These are phyloP conservation scores for Lodderomyces oxycetoniae DNA, from an alignment of 1,139 yeast genomes.

Conservation along the genomic window DNA sequence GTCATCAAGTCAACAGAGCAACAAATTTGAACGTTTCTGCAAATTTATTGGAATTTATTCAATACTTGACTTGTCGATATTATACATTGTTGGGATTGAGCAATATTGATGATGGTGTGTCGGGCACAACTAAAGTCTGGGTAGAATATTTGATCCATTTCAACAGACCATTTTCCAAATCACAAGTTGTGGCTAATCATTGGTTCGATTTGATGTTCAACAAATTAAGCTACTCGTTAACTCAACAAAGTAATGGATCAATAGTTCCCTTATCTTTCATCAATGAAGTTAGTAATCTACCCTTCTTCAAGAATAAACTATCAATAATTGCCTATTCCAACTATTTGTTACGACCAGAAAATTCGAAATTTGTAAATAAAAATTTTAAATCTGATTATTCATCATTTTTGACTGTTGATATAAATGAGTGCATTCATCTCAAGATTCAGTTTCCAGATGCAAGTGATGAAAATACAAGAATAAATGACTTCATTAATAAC, in stretches of 20 bases:
- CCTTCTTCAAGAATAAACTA: conserved; percentile 24
- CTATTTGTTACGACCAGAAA: conserved; percentile 27
- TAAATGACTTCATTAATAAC: conserved; percentile 30
- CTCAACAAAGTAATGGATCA: conserved; percentile 22
- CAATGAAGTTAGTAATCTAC: conserved; percentile 19
- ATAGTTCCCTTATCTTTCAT: conserved; percentile 18
- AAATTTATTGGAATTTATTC: conserved; percentile 24
- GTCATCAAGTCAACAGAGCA: conserved; percentile 11
- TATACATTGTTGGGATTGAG: conserved; percentile 32
- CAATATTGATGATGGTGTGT: conserved; percentile 12
- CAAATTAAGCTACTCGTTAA: conserved; percentile 22
- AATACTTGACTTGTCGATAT: conserved; percentile 35
- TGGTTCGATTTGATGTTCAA: conserved; percentile 36
- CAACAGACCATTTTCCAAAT: conserved; percentile 27
- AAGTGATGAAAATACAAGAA: conserved; percentile 15
- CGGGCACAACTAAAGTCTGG: conserved; percentile 24
- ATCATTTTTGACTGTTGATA: conserved; percentile 22
- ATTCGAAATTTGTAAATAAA: conserved; percentile 18
- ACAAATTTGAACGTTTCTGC: conserved; percentile 13
- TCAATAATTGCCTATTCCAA: conserved; percentile 28
- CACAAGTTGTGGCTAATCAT: conserved; percentile 34
- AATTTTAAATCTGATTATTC: conserved; percentile 31
- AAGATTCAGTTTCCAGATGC: conserved; percentile 35
- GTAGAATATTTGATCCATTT: conserved; percentile 26
- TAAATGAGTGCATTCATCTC: conserved; percentile 19